A percentile compares a stretch with the other conserved stretches of the same genome.
phyloP scores from a whole-genome alignment of 2,329 filamentous ascomycete species.

The Trichoderma sp. region DNA sequence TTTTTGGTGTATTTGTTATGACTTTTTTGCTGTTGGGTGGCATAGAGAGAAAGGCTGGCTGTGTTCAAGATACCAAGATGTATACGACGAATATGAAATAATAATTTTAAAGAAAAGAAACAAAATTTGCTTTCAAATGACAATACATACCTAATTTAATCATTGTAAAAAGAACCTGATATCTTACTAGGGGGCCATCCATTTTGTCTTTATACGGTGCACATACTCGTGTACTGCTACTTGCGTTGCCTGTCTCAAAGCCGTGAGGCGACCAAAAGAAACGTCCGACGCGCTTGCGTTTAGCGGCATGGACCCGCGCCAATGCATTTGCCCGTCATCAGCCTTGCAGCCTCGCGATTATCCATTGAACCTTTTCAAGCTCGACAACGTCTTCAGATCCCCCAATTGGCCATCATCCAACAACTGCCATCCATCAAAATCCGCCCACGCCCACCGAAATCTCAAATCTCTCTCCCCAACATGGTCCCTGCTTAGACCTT shows the following conservation, averaged over 20 bases:
- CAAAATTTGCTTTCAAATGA: neutral
- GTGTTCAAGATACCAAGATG: neutral
- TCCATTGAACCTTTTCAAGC: conserved; percentile 27
- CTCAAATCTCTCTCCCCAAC: neutral
- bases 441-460: neutral
- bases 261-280: neutral
- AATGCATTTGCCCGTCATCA: conserved; percentile 30
- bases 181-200: neutral
- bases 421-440: conserved; percentile 10
- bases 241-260: neutral
- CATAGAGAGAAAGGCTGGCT: neutral
- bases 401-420: conserved; percentile 32
- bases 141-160: neutral
- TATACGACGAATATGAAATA: neutral
- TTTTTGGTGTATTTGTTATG: neutral
- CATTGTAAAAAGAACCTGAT: neutral
- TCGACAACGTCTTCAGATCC: conserved; percentile 27
- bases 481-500: conserved; percentile 18
- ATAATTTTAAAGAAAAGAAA: neutral
- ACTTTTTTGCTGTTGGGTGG: neutral
- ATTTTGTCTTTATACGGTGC: neutral
- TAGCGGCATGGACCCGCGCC: conserved; percentile 27
- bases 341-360: conserved; percentile 39
- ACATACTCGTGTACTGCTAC: neutral
- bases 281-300: conserved; percentile 16